A percentile compares a stretch with the other conserved stretches of the same genome.
phyloP scores from a whole-genome alignment of 2,329 filamentous ascomycete species.

The Diplodia scrobiculata region DNA sequence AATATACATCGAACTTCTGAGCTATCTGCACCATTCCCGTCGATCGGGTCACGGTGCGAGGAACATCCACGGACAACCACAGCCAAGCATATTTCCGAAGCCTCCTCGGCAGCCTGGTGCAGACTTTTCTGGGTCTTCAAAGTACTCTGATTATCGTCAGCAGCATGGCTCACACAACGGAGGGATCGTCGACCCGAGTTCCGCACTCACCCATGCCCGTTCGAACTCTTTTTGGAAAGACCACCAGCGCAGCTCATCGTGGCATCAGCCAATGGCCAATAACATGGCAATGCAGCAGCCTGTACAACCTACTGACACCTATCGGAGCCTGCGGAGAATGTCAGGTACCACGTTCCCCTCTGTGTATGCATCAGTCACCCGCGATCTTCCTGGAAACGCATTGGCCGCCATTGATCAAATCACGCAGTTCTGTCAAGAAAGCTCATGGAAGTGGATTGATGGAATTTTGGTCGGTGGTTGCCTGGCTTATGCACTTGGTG shows the following conservation, averaged over 20 bases:
- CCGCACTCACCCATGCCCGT: conserved; percentile 10
- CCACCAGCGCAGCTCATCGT: conserved; percentile 22
- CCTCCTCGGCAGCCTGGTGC: conserved; percentile 61
- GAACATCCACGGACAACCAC: conserved; percentile 47
- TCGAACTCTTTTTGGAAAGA: conserved; percentile 18
- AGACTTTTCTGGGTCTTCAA: conserved; percentile 46
- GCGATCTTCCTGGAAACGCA: conserved; percentile 33
- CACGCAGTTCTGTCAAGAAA: conserved; percentile 45
- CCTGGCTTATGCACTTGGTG: conserved; percentile 83
- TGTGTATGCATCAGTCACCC: conserved; percentile 1
- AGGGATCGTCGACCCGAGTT: conserved; percentile 9
- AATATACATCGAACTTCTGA: conserved; percentile 54
- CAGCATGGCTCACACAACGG: conserved; percentile 3
- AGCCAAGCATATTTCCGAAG: conserved; percentile 63
- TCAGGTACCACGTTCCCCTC: conserved; percentile 17
- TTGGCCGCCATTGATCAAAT: conserved; percentile 44
- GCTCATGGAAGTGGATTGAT: conserved; percentile 70
- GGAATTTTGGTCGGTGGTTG: conserved; percentile 91
- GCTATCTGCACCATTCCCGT: conserved; percentile 51
- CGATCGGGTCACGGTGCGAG: conserved; percentile 34
- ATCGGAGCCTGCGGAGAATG: conserved; percentile 12
- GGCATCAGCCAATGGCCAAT: conserved; percentile 22
- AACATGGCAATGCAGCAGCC: conserved; percentile 2
- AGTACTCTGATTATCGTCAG: conserved; percentile 5
- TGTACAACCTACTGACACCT: conserved; percentile 5